Conservation (phyloP, 768 basidiomycete genomes). For the Tulasnella sp. region DNA sequence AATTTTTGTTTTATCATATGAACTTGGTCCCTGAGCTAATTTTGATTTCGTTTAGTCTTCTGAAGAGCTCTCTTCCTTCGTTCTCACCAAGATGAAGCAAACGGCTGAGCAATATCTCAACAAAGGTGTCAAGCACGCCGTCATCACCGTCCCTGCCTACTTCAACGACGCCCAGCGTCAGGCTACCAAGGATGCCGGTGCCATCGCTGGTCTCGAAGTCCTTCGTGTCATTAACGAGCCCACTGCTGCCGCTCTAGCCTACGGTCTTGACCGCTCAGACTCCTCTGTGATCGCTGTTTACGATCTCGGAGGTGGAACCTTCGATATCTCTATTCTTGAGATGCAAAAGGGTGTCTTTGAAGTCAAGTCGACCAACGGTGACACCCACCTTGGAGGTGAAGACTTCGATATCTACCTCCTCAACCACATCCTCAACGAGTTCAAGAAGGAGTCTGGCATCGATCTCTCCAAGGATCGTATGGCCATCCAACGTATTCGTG, state of each 20-base stretch:
- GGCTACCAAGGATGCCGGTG: constrained; percentile 95
- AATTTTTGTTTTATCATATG: constrained; percentile 24
- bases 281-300: constrained; percentile 91
- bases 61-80: constrained; percentile 80
- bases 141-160: constrained; percentile 94
- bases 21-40: neutral
- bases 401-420: constrained; percentile 92
- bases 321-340: constrained; percentile 98
- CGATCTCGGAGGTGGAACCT: constrained; percentile 95
- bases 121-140: constrained; percentile 88
- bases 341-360: constrained; percentile 99
- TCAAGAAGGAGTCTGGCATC: constrained; percentile 85
- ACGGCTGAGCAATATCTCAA: constrained; percentile 89
- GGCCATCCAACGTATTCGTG: constrained; percentile 97
- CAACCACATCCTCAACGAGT: constrained; percentile 71
- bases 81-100: constrained; percentile 85
- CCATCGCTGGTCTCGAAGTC: constrained; percentile 94
- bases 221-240: constrained; percentile 99
- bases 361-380: constrained; percentile 98
- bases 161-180: constrained; percentile 99
- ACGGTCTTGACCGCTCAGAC: constrained; percentile 75
- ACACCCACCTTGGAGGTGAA: constrained; percentile 95
- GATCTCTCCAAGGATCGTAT: constrained; percentile 78
- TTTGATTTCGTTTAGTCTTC: constrained; percentile 43
- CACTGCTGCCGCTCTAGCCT: constrained; percentile 94